Evolutionary conservation across 2,329 filamentous ascomycete species (phyloP), one percentile per base, ranked within the genome.

Genomic region (Exserohilum turcica): DNA sequence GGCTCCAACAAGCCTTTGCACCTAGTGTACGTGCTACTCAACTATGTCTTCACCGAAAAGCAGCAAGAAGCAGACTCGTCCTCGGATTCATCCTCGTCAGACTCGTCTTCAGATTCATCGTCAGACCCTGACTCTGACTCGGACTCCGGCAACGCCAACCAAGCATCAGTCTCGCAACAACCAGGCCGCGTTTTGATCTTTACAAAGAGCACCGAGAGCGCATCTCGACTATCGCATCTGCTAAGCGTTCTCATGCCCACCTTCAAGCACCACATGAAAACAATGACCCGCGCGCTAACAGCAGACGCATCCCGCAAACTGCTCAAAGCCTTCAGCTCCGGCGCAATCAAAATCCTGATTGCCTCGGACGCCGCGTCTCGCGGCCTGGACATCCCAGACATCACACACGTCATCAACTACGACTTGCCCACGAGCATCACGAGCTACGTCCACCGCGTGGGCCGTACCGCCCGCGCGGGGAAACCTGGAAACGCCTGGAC

Each of bases 311-410:
- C 89, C 13, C 84, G 85, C 54, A 86, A 85, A 64, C 86, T 87
- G 0, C 79, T 92, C 19, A 80, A 81, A 21, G 82, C 83, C n/a
- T 92, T 93, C 72, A 77, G 82, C 3, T 73, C 78, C 6, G 82
- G 82, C 52, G 84, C 84, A 53, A 75, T 90, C 21, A 86, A 86
- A 6, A 85, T 96, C 40, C 84, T 97, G 37, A 87, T 97, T 39
- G 92, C 92, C 0, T 96, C 94, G 0, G 93, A 97, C 71, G 88
- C 95, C n/a, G 91, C 94, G 1, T 91, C 92, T 2, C 89, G 93
- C 59, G 94, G 93, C 66, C 86, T 97, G 21, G 93, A 97, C 73
- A 81, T 96, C 10, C 84, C 86, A 0, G 82, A 84, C 40, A 83
- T 97, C 40, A 86, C 87, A 31, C 90, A 96, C 68, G 91, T 97